These are phyloP conservation scores for Cylindrotheca closterium DNA, from an alignment of 108 stramenopile genomes.

Conservation along the genomic window DNA sequence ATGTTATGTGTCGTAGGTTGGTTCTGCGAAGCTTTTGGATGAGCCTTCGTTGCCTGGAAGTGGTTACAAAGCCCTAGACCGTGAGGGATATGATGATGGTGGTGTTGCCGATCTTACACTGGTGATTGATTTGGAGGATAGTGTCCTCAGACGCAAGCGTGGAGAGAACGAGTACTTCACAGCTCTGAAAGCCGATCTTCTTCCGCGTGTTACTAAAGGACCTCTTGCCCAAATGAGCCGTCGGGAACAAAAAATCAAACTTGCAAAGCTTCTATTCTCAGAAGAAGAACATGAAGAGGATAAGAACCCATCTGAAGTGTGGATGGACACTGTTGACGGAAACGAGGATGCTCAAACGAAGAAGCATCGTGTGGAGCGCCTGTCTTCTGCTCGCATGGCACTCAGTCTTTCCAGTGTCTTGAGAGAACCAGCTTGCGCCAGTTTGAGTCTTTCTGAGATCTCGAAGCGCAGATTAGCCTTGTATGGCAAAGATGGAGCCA, in stretches of 20 bases:
- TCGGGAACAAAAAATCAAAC: slow-evolving; percentile 83
- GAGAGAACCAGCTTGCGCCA: slow-evolving; percentile 84
- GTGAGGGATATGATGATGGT: slow-evolving; percentile 84
- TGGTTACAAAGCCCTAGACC: slow-evolving; percentile 81
- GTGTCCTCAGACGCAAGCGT: slow-evolving; percentile 76
- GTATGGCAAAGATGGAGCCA: slow-evolving; percentile 75
- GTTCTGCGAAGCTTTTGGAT: slow-evolving; percentile 78
- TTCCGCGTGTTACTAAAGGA: slow-evolving; percentile 76
- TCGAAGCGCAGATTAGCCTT: slow-evolving; percentile 79
- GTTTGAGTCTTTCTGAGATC: slow-evolving; percentile 84
- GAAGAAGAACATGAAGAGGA: slow-evolving; percentile 85
- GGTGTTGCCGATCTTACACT: slow-evolving; percentile 90
- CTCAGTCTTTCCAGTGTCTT: slow-evolving; percentile 72
- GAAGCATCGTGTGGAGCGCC: slow-evolving; percentile 59
- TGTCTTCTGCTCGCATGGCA: slow-evolving; percentile 71
- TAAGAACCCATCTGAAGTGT: slow-evolving; percentile 85
- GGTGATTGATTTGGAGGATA: slow-evolving; percentile 86
- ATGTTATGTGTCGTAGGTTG: slow-evolving; percentile 37
- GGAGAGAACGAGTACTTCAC: slow-evolving; percentile 83
- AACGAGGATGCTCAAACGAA: slow-evolving; percentile 66
- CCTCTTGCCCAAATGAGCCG: slow-evolving; percentile 72
- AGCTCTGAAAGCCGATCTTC: slow-evolving; percentile 75
- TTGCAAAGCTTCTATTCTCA: slow-evolving; percentile 85
- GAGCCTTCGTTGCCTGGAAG: slow-evolving; percentile 77
- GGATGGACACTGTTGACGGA: slow-evolving; percentile 51